phyloP scores from a whole-genome alignment of 2,329 filamentous ascomycete species.

The Hortaea werneckii region DNA sequence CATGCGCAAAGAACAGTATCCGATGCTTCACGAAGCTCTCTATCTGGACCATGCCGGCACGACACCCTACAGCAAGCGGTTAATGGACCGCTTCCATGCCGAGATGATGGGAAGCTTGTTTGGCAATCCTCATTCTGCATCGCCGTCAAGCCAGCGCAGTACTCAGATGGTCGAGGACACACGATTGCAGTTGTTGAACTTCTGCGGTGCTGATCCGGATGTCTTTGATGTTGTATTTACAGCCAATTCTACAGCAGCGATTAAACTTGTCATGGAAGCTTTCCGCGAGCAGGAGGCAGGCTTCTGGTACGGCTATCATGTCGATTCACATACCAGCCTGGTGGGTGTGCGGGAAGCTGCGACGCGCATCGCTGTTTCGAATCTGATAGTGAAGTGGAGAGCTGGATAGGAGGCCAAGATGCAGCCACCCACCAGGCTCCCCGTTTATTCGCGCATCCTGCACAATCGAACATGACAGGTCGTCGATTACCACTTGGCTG shows the following conservation, averaged over 20 bases:
- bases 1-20: slow-evolving; percentile 40
- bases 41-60: slow-evolving; percentile 96
- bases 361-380: slow-evolving; percentile 54
- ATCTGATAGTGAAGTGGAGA: slow-evolving; percentile 50
- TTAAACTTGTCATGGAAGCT: slow-evolving; percentile 76
- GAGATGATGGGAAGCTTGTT: slow-evolving; percentile 72
- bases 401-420: slow-evolving; percentile 47
- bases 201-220: slow-evolving; percentile 72
- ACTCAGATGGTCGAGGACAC: slow-evolving; percentile 61
- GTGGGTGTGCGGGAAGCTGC: slow-evolving; percentile 65
- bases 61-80: slow-evolving; percentile 55
- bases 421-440: slow-evolving; percentile 1
- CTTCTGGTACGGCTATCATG: slow-evolving; percentile 75
- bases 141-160: slow-evolving; percentile 67
- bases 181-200: slow-evolving; percentile 58
- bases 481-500: slow-evolving; percentile 62
- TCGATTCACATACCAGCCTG: slow-evolving; percentile 76
- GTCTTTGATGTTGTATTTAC: slow-evolving; percentile 86
- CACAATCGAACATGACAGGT: slow-evolving; percentile 89
- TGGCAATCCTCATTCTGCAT: slow-evolving; percentile 84
- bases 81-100: slow-evolving; percentile 68
- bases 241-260: slow-evolving; percentile 80
- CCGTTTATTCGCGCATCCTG: slow-evolving; percentile 70
- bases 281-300: slow-evolving; percentile 57
- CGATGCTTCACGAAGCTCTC: slow-evolving; percentile 23